A percentile compares a stretch with the other conserved stretches of the same genome.
phyloP scores from a whole-genome alignment of 2,329 filamentous ascomycete genomes.

The Myriosclerotinia duriaeana region DNA sequence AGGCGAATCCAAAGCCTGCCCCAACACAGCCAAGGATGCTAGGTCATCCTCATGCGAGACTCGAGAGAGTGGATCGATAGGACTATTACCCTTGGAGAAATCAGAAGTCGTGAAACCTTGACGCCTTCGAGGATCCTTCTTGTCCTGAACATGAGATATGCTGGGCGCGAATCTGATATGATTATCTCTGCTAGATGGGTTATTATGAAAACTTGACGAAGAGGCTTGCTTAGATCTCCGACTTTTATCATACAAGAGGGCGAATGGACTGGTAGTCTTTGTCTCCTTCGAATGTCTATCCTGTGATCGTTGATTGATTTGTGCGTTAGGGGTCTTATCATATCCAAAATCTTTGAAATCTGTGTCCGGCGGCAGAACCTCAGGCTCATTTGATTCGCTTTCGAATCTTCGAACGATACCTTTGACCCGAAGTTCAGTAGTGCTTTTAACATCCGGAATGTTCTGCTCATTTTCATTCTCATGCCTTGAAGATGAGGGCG shows the following conservation, averaged over 20 bases:
- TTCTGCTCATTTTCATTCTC: conserved; percentile 9
- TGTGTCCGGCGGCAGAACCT: neutral
- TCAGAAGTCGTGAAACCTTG: neutral
- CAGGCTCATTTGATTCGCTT: neutral
- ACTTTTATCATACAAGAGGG: neutral
- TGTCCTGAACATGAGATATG: neutral
- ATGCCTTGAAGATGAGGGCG: neutral
- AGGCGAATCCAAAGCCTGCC: conserved; percentile 25
- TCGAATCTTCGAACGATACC: conserved; percentile 12
- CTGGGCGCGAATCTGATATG: conserved; percentile 18
- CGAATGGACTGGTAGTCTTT: neutral
- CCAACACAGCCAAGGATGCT: conserved; percentile 29
- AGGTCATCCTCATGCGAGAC: conserved; percentile 33
- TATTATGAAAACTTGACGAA: neutral
- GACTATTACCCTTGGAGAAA: conserved; percentile 10
- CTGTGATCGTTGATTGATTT: neutral
- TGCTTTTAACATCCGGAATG: neutral
- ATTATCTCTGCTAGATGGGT: conserved; percentile 4
- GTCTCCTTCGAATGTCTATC: neutral
- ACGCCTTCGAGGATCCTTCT: neutral
- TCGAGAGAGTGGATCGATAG: conserved; percentile 23
- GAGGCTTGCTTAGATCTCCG: neutral
- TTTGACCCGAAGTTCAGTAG: neutral
- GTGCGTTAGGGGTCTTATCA: neutral
- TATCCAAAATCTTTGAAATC: neutral